Conservation (phyloP, 768 basidiomycete genomes). For the Lentinula raphanica region DNA sequence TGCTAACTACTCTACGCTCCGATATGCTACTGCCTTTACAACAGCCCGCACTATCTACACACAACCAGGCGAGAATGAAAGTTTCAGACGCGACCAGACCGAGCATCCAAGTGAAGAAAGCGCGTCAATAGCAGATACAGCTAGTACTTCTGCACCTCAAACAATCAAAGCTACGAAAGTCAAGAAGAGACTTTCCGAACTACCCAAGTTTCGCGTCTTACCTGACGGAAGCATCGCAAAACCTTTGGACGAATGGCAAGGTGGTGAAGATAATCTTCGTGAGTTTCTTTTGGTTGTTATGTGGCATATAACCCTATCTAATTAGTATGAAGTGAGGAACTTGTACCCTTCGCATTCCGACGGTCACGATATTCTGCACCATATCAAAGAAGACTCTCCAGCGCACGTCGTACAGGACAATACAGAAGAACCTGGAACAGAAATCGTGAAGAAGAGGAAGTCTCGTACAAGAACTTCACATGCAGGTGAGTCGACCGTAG, state of each 20-base stretch:
- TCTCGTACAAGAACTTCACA: neutral
- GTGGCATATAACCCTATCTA: neutral
- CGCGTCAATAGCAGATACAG: neutral
- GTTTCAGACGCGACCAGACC: neutral
- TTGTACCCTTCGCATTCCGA: neutral
- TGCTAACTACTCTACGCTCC: too few species aligned
- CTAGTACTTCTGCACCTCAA: neutral
- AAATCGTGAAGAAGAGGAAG: neutral
- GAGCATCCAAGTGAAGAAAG: neutral
- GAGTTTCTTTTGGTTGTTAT: neutral
- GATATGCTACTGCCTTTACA: too few species aligned
- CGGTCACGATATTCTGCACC: neutral
- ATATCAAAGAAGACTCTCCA: neutral
- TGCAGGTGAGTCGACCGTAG: neutral
- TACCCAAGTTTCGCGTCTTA: slow-evolving; percentile 44
- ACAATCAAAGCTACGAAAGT: slow-evolving; percentile 17
- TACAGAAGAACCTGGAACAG: neutral
- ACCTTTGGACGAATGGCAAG: slow-evolving; percentile 39
- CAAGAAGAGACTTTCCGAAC: slow-evolving; percentile 51
- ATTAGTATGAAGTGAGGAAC: neutral
- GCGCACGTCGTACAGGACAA: neutral
- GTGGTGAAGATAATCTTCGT: slow-evolving; percentile 19
- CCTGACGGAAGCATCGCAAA: slow-evolving; percentile 38
- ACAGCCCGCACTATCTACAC: neutral
- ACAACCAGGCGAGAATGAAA: neutral